Evolutionary conservation across 352 stramenopile species (phyloP).

Genomic region (Paralagenidium karlingii): DNA sequence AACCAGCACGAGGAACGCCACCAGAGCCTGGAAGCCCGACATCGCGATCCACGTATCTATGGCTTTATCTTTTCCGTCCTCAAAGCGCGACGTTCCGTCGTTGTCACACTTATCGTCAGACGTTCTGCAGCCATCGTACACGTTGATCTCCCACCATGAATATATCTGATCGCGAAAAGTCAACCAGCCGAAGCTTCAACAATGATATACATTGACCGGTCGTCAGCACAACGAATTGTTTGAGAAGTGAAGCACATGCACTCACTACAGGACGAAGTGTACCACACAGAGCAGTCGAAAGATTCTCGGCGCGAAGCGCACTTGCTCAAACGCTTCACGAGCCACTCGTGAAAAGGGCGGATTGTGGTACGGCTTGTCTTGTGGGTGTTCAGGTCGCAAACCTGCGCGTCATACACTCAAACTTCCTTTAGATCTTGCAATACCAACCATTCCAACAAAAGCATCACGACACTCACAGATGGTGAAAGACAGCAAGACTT

Average conservation of each 20-base stretch:
- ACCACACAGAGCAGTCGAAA: slow-evolving; percentile 59
- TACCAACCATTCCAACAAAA: too few relatives aligned
- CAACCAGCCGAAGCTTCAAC: slow-evolving; percentile 43
- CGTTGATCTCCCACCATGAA: slow-evolving; percentile 57
- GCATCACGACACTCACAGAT: too few relatives aligned
- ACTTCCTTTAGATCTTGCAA: too few relatives aligned
- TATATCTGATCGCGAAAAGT: slow-evolving; percentile 65
- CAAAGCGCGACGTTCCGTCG: slow-evolving; percentile 1
- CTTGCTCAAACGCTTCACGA: slow-evolving; percentile 41
- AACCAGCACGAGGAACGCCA: slow-evolving; percentile 40
- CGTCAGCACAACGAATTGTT: background rate
- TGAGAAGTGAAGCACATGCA: background rate
- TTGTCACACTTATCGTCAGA: background rate
- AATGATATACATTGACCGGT: background rate
- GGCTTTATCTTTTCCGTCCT: background rate
- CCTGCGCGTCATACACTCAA: too few relatives aligned
- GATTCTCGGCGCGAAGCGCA: slow-evolving; percentile 42
- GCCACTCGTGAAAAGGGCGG: slow-evolving; percentile 35
- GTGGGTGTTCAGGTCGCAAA: slow-evolving; percentile 44
- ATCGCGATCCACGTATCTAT: slow-evolving; percentile 14
- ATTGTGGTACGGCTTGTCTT: slow-evolving; percentile 36
- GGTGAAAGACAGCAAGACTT: too few relatives aligned
- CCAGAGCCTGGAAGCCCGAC: slow-evolving; percentile 29
- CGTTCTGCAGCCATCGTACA: slow-evolving; percentile 55
- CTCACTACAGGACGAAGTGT: slow-evolving; percentile 54